A percentile compares a stretch with the other conserved stretches of the same genome.
Conservation (phyloP, 1,284 basidiomycete species). For the Sphaerobolus stellatus region DNA sequence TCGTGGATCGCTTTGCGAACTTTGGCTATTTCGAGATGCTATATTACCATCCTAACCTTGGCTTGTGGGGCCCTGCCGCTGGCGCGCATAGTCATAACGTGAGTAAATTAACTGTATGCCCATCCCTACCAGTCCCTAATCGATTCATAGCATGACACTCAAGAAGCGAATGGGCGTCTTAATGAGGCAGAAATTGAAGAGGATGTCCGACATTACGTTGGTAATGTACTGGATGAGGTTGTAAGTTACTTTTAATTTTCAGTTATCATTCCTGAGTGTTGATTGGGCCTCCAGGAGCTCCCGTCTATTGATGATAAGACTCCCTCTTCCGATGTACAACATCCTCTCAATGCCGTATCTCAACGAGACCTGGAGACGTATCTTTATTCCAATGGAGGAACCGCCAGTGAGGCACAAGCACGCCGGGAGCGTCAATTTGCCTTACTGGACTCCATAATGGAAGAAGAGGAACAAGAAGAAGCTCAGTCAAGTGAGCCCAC, state of each 20-base stretch:
- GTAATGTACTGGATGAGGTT: background rate
- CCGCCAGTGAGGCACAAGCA: constrained; percentile 3
- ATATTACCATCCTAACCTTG: background rate
- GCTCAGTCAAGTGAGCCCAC: background rate
- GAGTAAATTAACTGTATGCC: background rate
- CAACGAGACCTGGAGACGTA: background rate
- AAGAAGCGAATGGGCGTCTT: background rate
- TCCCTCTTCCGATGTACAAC: background rate
- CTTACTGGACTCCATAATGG: constrained; percentile 6
- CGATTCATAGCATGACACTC: background rate
- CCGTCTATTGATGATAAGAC: background rate
- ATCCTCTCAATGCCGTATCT: background rate
- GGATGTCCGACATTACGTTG: background rate
- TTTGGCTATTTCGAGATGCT: constrained; percentile 6
- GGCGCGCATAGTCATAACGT: too few species aligned
- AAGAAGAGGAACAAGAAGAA: constrained; percentile 5
- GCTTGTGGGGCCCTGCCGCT: background rate
- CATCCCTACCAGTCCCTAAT: background rate
- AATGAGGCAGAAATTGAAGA: background rate
- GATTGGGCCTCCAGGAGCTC: background rate
- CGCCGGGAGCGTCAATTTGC: constrained; percentile 6
- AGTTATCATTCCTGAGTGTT: background rate
- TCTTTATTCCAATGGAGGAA: background rate
- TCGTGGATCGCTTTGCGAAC: background rate
- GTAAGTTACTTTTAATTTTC: background rate